Evolutionary conservation across 2,329 filamentous ascomycete species (phyloP), one percentile per base, ranked within the genome.

Genomic region (Nigrospora osmanthi): DNA sequence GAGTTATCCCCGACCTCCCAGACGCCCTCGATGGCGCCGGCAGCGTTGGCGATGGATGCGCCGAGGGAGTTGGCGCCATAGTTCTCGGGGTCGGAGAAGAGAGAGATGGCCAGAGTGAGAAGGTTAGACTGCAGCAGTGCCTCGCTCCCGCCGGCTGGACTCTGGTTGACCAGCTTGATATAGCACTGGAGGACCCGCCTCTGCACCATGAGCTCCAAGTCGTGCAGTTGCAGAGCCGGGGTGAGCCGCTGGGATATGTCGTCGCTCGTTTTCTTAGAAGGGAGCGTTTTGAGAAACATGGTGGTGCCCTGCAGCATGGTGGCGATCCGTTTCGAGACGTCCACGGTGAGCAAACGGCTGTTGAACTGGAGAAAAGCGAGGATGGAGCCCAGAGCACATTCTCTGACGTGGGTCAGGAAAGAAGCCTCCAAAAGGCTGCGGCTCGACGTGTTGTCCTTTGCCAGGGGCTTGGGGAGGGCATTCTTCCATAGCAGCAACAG

Each of bases 1-100:
- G 84, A 90, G 58, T 97, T 97, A 62, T 98, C 93, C 10, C 83
- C 86, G 7, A 95, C 80, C 50, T 97, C 91, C 93, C 93, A 98
- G 35, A 98, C 80, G 1, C 83, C 90, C 56, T 98, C 93, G 57
- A 97, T 96, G 3, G 82, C 86, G 6, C 87, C 89, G 1, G 89
- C 87, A 14, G 90, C 87, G 53, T 85, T 93, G 15, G 91, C 91
- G 57, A 98, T 96, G 0, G 90, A 89, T 13, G 88, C 86, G 57
- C 91, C 95, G 40, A 97, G 64, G 2, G 89, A 91, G 55, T 81
- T 91, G 14, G 87, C 83, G 0, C 82, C 81, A 59, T 95, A 94
- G 56, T 88, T 89, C 47, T 94, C 89, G 0, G 91, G 89, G 56
- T 97, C 90, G 0, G 93, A 89, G 62, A 98, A 97, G 1, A 91